Evolutionary conservation across 345 rosid species (phyloP), one percentile per base, ranked within the genome.

Genomic region (Eucalyptus coolabah): DNA sequence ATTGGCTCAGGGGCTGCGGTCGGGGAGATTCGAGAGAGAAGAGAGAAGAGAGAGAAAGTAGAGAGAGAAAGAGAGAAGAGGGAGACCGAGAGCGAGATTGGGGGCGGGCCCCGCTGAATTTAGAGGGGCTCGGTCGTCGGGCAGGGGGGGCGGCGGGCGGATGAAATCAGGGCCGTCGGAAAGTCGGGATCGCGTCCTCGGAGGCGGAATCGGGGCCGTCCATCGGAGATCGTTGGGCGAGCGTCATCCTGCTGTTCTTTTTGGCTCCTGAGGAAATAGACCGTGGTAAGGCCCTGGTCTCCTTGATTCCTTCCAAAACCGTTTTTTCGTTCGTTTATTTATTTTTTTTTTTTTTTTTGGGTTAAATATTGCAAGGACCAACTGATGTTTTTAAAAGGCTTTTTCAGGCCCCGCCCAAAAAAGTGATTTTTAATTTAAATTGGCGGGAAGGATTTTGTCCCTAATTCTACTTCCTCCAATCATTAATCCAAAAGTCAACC

Each of bases 131-230:
- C 80, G 21, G 37, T 67, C 40, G 56, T 53, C 59, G 59, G 11
- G 59, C 59, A 19, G 30, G 63, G 28, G 12, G 63, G 30, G 63
- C 30, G 63, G 63, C 63, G 63, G 63, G 63, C 13, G 63, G 87
- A 86, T 89, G 63, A 44, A 83, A 91, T 91, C 91, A n/a, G 80
- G 91, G 77, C 92, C 92, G 83, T 77, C 45, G 26, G 47, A 77
- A 21, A 21, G 47, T 2, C 44, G 26, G 12, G 83, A 3, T 11
- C 16, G 83, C 26, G 4, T 5, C 28, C 4, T 26, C 16, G 15
- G 45, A 21, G 83, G 47, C 12, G 28, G 26, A 11, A 77, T 77
- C 83, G 23, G 83, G 83, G 83, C 83, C 83, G 83, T 77, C 42
- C 83, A 77, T 77, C 83, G 42, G 83, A 21, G 28, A 40, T 37